A percentile compares a stretch with the other conserved stretches of the same genome.
Evolutionary conservation across 148 eudicot species (phyloP).

Genomic region (Cornus florida): DNA sequence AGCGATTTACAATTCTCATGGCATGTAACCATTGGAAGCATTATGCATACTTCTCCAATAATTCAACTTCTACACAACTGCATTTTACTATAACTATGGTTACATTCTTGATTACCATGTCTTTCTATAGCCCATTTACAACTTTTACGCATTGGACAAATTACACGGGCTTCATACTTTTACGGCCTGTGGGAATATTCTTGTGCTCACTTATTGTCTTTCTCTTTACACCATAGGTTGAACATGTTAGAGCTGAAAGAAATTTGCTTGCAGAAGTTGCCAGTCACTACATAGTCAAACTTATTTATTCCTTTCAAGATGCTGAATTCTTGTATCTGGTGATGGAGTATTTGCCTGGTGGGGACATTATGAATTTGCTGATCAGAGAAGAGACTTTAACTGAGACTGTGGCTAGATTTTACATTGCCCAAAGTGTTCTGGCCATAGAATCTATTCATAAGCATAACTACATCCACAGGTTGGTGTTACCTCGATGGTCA

Average conservation of each 20-base stretch:
- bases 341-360: slow-evolving; percentile 83
- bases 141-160: not conserved
- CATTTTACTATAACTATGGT: not conserved
- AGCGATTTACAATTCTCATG: slow-evolving; percentile 1
- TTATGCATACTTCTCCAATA: not conserved
- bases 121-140: not conserved
- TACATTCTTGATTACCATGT: not conserved
- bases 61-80: not conserved
- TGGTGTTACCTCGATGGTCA: slow-evolving; percentile 4
- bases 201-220: not conserved
- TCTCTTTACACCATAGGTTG: slow-evolving; percentile 42
- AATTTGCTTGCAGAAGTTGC: slow-evolving; percentile 75
- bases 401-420: slow-evolving; percentile 66
- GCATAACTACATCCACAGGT: slow-evolving; percentile 78
- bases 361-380: slow-evolving; percentile 75
- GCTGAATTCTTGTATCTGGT: slow-evolving; percentile 61
- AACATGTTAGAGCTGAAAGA: slow-evolving; percentile 75
- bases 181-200: not conserved
- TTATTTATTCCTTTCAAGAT: slow-evolving; percentile 76
- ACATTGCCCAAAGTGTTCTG: slow-evolving; percentile 63
- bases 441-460: slow-evolving; percentile 78
- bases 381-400: slow-evolving; percentile 74
- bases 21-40: not conserved
- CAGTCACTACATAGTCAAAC: slow-evolving; percentile 64
- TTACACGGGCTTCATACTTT: not conserved